These are phyloP conservation scores for Tricholoma matsutake DNA, from an alignment of 768 basidiomycete genomes.

Conservation along the genomic window DNA sequence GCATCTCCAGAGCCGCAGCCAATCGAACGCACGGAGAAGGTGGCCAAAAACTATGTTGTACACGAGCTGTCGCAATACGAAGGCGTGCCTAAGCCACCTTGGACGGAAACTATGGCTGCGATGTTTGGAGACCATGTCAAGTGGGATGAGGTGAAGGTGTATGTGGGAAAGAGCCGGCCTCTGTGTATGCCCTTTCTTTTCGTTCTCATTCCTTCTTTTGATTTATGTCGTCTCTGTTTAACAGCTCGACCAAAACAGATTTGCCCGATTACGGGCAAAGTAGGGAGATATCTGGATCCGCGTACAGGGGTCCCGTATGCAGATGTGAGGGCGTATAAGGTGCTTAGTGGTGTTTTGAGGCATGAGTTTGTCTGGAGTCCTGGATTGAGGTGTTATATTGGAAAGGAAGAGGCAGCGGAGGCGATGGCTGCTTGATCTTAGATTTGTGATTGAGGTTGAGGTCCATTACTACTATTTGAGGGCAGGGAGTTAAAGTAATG, in stretches of 20 bases:
- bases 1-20: slow-evolving; percentile 22
- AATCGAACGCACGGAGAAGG: slow-evolving; percentile 42
- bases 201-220: not conserved
- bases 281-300: slow-evolving; percentile 80
- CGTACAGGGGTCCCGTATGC: slow-evolving; percentile 78
- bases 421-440: not conserved
- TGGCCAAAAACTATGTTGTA: slow-evolving; percentile 67
- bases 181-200: slow-evolving; percentile 37
- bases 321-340: slow-evolving; percentile 59
- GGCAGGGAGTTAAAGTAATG: no score
- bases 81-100: slow-evolving; percentile 48
- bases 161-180: slow-evolving; percentile 62
- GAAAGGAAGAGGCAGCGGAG: slow-evolving; percentile 19
- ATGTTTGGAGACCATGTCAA: slow-evolving; percentile 84
- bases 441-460: no score
- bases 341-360: slow-evolving; percentile 55
- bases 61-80: slow-evolving; percentile 56
- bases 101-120: slow-evolving; percentile 74
- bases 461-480: no score
- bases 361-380: slow-evolving; percentile 73
- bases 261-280: slow-evolving; percentile 78
- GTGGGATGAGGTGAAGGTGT: slow-evolving; percentile 74
- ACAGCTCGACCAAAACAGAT: slow-evolving; percentile 61
- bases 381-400: slow-evolving; percentile 40
- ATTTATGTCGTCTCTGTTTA: slow-evolving; percentile 1